phyloP scores from a whole-genome alignment of 116 monocot genomes.

The Phalaenopsis hybrid region DNA sequence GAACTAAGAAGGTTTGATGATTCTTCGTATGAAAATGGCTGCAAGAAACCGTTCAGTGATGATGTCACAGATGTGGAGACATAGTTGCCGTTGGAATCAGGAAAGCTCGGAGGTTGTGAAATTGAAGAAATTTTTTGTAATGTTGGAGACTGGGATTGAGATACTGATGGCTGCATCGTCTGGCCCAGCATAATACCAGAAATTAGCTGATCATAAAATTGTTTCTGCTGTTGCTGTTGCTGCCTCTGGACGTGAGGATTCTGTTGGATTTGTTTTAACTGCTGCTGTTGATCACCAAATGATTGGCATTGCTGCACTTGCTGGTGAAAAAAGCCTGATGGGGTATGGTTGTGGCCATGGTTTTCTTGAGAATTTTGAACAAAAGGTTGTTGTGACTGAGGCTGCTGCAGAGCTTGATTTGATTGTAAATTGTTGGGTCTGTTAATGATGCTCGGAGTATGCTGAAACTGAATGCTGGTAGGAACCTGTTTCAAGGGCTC shows the following conservation, averaged over 20 bases:
- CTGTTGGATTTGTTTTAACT: conserved; percentile 1
- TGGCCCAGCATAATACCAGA: neutral
- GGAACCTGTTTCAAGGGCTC: conserved; percentile 50
- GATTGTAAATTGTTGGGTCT: conserved; percentile 28
- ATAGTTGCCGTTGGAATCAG: conserved; percentile 30
- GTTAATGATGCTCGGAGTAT: conserved; percentile 34
- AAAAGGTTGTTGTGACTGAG: conserved; percentile 37
- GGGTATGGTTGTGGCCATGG: conserved; percentile 29
- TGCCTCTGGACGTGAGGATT: conserved; percentile 13
- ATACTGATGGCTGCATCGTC: conserved; percentile 20
- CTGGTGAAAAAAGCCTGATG: conserved; percentile 41
- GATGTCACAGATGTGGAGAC: conserved; percentile 32
- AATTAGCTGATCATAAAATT: conserved; percentile 7
- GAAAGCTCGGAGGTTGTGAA: conserved; percentile 31
- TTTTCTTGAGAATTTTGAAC: conserved; percentile 39
- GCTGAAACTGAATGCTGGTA: conserved; percentile 70
- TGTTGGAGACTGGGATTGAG: conserved; percentile 33
- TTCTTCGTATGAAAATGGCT: conserved; percentile 59
- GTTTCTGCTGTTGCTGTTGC: conserved; percentile 12
- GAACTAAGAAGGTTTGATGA: conserved; percentile 29
- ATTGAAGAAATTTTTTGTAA: conserved; percentile 19
- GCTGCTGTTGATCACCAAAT: conserved; percentile 11
- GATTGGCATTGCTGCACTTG: conserved; percentile 33
- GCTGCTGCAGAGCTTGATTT: conserved; percentile 48
- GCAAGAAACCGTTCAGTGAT: conserved; percentile 43